Percentiles rank a stretch among this genome's conserved stretches.
phyloP scores from a whole-genome alignment of 129 eudicot species.

The Pittosporum tobira region DNA sequence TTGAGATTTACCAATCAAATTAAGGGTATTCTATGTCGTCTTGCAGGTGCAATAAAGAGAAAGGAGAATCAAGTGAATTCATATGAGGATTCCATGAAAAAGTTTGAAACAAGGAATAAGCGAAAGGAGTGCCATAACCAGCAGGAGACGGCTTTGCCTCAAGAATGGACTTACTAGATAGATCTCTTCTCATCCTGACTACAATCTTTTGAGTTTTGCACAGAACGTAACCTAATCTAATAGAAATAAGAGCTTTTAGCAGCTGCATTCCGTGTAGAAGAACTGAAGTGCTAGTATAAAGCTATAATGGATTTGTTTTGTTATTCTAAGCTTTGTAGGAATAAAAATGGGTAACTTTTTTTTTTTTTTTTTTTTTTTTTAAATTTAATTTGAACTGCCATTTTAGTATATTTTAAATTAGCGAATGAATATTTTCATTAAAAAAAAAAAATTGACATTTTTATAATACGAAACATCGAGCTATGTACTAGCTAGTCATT shows the following conservation, averaged over 20 bases:
- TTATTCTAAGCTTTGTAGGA: slow-evolving; percentile 2
- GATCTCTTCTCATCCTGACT: not conserved
- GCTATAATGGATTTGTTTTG: too few species aligned
- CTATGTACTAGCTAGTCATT: too few species aligned
- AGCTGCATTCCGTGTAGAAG: not conserved
- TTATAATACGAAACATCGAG: too few species aligned
- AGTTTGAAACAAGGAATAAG: not conserved
- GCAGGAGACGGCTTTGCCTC: slow-evolving; percentile 7
- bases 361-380: too few species aligned
- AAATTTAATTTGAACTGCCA: too few species aligned
- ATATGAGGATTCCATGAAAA: not conserved
- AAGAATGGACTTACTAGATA: slow-evolving; percentile 3
- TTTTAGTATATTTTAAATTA: too few species aligned
- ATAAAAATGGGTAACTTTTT: slow-evolving; percentile 6
- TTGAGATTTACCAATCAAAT: too few species aligned
- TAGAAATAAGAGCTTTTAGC: not conserved
- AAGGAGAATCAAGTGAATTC: slow-evolving; percentile 1
- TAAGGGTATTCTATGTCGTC: not conserved
- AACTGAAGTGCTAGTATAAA: too few species aligned
- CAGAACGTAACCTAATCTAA: not conserved
- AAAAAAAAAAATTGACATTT: too few species aligned
- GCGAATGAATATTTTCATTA: too few species aligned
- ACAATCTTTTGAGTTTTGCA: not conserved
- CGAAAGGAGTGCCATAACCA: slow-evolving; percentile 4
- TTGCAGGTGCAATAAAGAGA: not conserved